Evolutionary conservation across 2,329 filamentous ascomycete genomes (phyloP), one percentile per base, ranked within the genome.

Genomic region (Ophiocordyceps camponoti-leonardi): DNA sequence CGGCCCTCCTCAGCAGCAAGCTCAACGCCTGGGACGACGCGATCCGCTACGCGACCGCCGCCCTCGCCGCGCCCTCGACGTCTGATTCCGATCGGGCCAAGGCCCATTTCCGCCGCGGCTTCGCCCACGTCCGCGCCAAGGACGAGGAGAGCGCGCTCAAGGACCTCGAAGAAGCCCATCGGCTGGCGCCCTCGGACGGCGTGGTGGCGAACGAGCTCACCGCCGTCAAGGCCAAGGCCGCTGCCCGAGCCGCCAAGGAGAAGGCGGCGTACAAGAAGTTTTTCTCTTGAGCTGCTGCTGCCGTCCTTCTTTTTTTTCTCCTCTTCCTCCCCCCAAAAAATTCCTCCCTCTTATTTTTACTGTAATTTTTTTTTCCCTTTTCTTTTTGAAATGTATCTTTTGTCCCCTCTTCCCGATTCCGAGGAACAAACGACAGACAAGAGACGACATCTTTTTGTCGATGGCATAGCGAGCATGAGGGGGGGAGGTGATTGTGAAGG

Each of bases 261-360:
- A 93, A 88, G 75, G 86, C 84, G 54, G 83, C 81, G 6, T 94
- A 90, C 61, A 84, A 83, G 68, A 96, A 94, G 68, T 92, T 93
- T 66, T 96, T 96, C 60, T 62, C 69, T 19, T 37, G n/a, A n/a
- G n/a, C n/a, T n/a, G n/a, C n/a, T n/a, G 13, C 41, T 30, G 12
- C 22, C 14, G 8, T 14, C 26, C 31, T 33, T 33, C 13, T 33
- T 33, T 6, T 33, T 13, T 11, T 14, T 43, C 11, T 33, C 13
- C 13, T 33, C 16, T 13, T 13, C 16, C 31, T 13, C 31, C 11
- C 31, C 11, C 5, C 31, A 6, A 16, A 6, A 6, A 13, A 6
- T 4, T 33, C 4, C 31, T 33, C 16, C 11, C 12, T 33, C 11
- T 12, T 33, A 4, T 33, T 33, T 33, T 33, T 12, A n/a, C n/a